A percentile compares a stretch with the other conserved stretches of the same genome.
Conservation (phyloP, 305 asterid species). For the Plantago lanceolata region DNA sequence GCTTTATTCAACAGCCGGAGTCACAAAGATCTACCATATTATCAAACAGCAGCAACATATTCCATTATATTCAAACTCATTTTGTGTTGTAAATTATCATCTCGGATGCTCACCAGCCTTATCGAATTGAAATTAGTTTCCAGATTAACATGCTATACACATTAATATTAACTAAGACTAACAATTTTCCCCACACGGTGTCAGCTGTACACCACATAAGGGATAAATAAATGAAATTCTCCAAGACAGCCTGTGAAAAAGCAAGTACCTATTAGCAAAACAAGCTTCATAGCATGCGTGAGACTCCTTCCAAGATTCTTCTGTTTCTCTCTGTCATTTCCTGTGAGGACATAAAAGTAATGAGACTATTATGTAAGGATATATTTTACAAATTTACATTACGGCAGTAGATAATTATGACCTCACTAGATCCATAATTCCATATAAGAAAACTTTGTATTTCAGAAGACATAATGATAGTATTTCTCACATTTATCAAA, state of each 20-base stretch:
- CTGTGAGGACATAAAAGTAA: conserved; percentile 36
- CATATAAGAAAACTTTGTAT: neutral
- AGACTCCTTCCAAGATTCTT: conserved; percentile 60
- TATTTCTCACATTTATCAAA: no score
- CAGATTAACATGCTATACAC: neutral
- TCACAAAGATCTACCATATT: neutral
- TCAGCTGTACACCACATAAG: neutral
- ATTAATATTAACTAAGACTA: neutral
- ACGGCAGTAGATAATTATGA: neutral
- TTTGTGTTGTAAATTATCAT: neutral
- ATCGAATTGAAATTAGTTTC: neutral
- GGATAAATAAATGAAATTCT: neutral
- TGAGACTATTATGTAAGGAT: neutral
- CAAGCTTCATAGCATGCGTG: conserved; percentile 89
- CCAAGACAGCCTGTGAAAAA: neutral
- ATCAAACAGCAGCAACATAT: neutral
- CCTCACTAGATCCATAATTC: neutral
- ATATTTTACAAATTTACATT: neutral
- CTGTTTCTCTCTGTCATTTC: conserved; percentile 44
- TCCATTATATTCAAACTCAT: neutral
- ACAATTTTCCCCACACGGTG: neutral
- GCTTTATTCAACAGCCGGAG: no score
- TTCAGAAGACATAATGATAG: no score
- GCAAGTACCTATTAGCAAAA: conserved; percentile 73
- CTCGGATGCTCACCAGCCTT: neutral